Evolutionary conservation across 169 alveolate species (phyloP), one percentile per base, ranked within the genome.

Genomic region (Amoebophrya sp.): DNA sequence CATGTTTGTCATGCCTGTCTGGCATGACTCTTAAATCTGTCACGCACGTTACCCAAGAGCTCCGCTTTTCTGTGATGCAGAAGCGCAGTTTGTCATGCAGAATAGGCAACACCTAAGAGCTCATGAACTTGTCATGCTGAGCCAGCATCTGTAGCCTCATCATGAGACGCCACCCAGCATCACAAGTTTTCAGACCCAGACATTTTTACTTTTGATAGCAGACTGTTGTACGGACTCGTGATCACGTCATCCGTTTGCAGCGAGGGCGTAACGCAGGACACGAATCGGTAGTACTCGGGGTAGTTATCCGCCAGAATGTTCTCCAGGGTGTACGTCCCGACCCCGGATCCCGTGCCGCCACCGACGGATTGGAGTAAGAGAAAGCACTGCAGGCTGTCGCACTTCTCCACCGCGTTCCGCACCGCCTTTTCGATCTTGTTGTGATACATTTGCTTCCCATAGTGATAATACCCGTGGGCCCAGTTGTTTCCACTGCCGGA

Each of bases 321-420:
- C 93, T 96, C 97, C 88, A 98, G 94, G 77, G 98, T 95, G 94
- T 96, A 98, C 55, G 98, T 95, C 41, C 99, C 99, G 83, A 98
- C 94, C 0, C 99, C 99, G 33, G 99, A 96, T 12, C 99, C 99
- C 39, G 99, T 98, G n/a, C 99, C 99, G 33, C 99, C 99, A 25
- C 99, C 99, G 38, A 98, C 95, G 0, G 99, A 98, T 92, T 98
- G 99, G 47, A 98, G 95, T 39, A 98, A 94, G 93, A 97, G 95
- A 94, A 99, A 98, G 83, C 99, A 98, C 94, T 99, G 98, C 39
- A 98, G 94, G n/a, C 98, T 95, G 94, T 98, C 99, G 92, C 99
- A 98, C 83, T 95, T 94, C 92, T 97, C 99, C 33, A 96, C 98
- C 53, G 96, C 96, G 91, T 94, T 95, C 91, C 98, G 95, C 0